These are phyloP conservation scores for Toxoplasma gondii DNA, from an alignment of 169 alveolate genomes.

Conservation along the genomic window DNA sequence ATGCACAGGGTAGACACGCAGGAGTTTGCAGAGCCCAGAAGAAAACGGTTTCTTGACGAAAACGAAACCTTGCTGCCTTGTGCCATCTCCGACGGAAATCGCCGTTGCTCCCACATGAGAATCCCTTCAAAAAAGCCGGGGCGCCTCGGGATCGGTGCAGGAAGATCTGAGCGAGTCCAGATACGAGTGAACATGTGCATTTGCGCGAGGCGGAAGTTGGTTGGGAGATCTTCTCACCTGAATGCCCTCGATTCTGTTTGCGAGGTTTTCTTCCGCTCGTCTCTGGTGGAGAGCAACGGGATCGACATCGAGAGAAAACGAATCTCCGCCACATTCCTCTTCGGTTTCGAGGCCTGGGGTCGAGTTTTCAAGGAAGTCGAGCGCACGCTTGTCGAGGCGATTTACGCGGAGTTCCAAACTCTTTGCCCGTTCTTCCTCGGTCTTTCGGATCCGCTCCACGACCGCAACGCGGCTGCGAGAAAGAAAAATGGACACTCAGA, in stretches of 20 bases:
- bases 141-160: no score
- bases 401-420: neutral
- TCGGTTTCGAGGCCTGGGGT: neutral
- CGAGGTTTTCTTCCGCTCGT: constrained; percentile 26
- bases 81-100: no score
- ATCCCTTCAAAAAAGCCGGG: no score
- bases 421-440: neutral
- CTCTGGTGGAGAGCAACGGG: neutral
- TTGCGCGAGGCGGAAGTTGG: no score
- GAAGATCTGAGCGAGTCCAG: no score
- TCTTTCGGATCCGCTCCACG: neutral
- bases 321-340: neutral
- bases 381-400: neutral
- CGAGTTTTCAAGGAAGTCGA: neutral
- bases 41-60: no score
- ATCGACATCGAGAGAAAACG: neutral
- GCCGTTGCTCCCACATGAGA: no score
- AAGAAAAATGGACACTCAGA: neutral
- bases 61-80: no score
- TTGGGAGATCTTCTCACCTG: no score
- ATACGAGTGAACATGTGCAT: no score
- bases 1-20: no score
- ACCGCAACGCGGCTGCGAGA: neutral
- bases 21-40: no score
- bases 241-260: neutral